Evolutionary conservation across 2,329 filamentous ascomycete genomes (phyloP).

Genomic region (Aspergillus sp.): DNA sequence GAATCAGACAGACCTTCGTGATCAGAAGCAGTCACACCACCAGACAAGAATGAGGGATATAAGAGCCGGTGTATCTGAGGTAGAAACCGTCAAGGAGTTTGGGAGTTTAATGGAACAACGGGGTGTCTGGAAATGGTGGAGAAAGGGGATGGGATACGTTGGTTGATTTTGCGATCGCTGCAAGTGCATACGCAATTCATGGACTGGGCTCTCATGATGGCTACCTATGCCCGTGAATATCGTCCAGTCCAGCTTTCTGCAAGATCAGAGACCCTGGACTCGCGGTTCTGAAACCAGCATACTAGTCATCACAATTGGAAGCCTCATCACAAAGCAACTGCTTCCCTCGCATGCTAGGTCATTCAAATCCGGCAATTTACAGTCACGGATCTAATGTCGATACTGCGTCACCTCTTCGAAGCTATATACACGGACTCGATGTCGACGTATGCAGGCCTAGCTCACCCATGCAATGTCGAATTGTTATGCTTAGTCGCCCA

Average conservation of each 20-base stretch:
- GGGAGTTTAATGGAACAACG: slow-evolving; percentile 61
- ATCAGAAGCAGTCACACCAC: neutral
- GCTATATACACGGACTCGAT: neutral
- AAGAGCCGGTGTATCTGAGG: slow-evolving; percentile 54
- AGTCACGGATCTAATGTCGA: neutral
- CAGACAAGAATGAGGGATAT: neutral
- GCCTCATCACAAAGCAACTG: neutral
- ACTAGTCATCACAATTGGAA: neutral
- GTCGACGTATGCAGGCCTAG: neutral
- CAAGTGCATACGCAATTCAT: too few species aligned
- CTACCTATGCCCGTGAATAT: too few species aligned
- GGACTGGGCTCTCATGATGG: too few species aligned
- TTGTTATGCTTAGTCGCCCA: slow-evolving; percentile 9
- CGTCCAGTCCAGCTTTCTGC: too few species aligned
- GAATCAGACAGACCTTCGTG: slow-evolving; percentile 6
- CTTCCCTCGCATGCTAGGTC: too few species aligned
- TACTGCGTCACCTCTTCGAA: neutral
- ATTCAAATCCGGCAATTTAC: neutral
- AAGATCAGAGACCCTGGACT: too few species aligned
- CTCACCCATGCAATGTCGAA: neutral
- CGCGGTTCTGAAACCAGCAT: too few species aligned
- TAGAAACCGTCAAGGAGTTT: slow-evolving; percentile 66
- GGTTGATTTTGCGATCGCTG: slow-evolving; percentile 11
- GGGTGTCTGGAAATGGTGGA: slow-evolving; percentile 67
- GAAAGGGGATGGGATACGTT: slow-evolving; percentile 62